phyloP scores from a whole-genome alignment of 371 early-diverging fungal genomes.

The Mucor racemosus region DNA sequence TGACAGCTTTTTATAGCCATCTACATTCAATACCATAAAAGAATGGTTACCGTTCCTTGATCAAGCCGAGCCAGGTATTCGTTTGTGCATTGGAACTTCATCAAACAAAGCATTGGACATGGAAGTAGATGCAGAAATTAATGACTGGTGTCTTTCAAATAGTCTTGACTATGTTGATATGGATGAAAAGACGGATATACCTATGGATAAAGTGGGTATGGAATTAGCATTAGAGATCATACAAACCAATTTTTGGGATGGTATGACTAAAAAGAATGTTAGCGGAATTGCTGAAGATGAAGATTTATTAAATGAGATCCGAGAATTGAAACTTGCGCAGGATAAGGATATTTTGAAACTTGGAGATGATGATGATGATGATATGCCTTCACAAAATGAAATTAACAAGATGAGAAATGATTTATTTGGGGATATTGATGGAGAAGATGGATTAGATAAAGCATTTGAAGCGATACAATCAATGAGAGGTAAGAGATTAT shows the following conservation, averaged over 20 bases:
- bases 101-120: neutral
- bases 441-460: slow-evolving; percentile 70
- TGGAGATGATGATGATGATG: slow-evolving; percentile 21
- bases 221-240: slow-evolving; percentile 62
- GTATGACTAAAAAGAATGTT: slow-evolving; percentile 53
- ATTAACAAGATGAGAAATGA: slow-evolving; percentile 56
- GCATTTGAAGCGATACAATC: slow-evolving; percentile 58
- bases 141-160: slow-evolving; percentile 63
- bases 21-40: slow-evolving; percentile 59
- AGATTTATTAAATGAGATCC: slow-evolving; percentile 15
- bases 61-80: slow-evolving; percentile 58
- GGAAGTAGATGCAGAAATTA: slow-evolving; percentile 21
- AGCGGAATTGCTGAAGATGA: slow-evolving; percentile 22
- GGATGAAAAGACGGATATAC: slow-evolving; percentile 35
- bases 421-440: slow-evolving; percentile 65
- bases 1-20: slow-evolving; percentile 31
- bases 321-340: slow-evolving; percentile 17
- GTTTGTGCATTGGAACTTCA: slow-evolving; percentile 50
- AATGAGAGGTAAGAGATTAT: slow-evolving; percentile 54
- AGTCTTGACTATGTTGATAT: slow-evolving; percentile 72
- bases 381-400: slow-evolving; percentile 51
- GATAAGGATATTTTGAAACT: slow-evolving; percentile 7
- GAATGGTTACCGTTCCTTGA: slow-evolving; percentile 63
- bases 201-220: slow-evolving; percentile 45
- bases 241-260: slow-evolving; percentile 79